Evolutionary conservation across 805 yeast genomes (phyloP).

Genomic region (Teunomyces barrocoloradensis): DNA sequence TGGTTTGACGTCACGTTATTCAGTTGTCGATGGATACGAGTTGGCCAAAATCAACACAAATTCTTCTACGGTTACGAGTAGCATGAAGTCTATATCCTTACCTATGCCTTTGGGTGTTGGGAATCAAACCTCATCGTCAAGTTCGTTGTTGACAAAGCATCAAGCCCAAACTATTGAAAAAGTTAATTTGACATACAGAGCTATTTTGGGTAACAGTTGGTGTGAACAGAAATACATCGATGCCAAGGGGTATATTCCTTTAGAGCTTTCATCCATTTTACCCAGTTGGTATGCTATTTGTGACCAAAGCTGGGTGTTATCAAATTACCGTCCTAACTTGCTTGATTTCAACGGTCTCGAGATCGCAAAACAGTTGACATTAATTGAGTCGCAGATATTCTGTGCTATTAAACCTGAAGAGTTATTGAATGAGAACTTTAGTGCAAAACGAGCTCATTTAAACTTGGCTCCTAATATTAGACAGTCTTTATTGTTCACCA

Average conservation of each 20-base stretch:
- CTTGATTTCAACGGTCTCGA: slow-evolving; percentile 67
- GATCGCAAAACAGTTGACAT: slow-evolving; percentile 71
- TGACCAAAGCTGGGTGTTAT: slow-evolving; percentile 57
- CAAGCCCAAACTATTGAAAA: slow-evolving; percentile 48
- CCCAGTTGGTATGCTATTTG: slow-evolving; percentile 50
- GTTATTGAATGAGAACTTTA: slow-evolving; percentile 60
- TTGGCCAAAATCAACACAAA: slow-evolving; percentile 49
- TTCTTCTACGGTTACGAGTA: slow-evolving; percentile 42
- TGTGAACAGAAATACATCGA: slow-evolving; percentile 27
- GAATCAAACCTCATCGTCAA: slow-evolving; percentile 39
- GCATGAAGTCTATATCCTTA: slow-evolving; percentile 38
- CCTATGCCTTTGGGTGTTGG: slow-evolving; percentile 40
- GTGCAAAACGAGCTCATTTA: slow-evolving; percentile 56
- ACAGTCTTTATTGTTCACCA: slow-evolving; percentile 63
- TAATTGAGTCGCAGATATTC: slow-evolving; percentile 67
- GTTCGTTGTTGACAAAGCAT: slow-evolving; percentile 34
- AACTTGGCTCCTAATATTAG: slow-evolving; percentile 63
- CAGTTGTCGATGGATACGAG: slow-evolving; percentile 59
- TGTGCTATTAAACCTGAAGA: slow-evolving; percentile 64
- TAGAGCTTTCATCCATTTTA: slow-evolving; percentile 36
- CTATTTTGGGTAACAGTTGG: slow-evolving; percentile 51
- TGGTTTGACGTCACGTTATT: slow-evolving; percentile 29
- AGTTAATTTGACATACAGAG: slow-evolving; percentile 51
- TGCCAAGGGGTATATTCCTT: slow-evolving; percentile 27
- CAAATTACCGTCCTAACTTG: slow-evolving; percentile 51